These are phyloP conservation scores for Penicillium sp. DNA, from an alignment of 2,329 filamentous ascomycete species.

Conservation along the genomic window DNA sequence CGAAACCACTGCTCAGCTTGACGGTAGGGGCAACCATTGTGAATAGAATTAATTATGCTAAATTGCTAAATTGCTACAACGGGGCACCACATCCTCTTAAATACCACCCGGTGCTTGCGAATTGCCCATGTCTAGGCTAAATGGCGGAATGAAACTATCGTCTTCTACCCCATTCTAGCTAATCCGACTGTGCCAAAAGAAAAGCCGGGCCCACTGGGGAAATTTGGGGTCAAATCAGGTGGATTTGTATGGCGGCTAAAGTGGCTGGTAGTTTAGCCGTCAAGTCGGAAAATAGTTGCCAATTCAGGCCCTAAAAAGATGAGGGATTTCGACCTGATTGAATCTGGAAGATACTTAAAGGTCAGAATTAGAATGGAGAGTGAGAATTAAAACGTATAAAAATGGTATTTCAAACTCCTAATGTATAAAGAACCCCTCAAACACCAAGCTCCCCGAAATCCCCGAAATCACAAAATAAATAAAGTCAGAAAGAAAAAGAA, in stretches of 20 bases:
- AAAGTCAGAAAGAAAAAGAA: neutral
- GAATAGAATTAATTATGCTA: slow-evolving; percentile 1
- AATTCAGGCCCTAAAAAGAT: too few species aligned
- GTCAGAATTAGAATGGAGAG: neutral
- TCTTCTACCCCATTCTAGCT: neutral
- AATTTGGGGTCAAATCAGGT: neutral
- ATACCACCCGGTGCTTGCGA: neutral
- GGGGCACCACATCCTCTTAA: neutral
- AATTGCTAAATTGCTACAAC: too few species aligned
- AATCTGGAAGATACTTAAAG: neutral
- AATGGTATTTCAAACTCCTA: neutral
- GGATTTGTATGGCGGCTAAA: slow-evolving; percentile 14
- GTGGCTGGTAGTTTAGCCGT: neutral
- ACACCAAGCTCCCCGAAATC: neutral
- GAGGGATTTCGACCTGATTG: too few species aligned
- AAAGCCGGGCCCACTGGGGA: slow-evolving; percentile 5
- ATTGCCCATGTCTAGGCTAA: slow-evolving; percentile 8
- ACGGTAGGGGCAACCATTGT: slow-evolving; percentile 29
- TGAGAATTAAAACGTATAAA: neutral
- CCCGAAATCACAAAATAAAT: slow-evolving; percentile 1
- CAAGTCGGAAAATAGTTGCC: neutral
- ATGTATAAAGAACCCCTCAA: neutral
- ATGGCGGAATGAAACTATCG: neutral
- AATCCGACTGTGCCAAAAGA: neutral
- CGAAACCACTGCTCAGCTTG: slow-evolving; percentile 31